Evolutionary conservation across 2,329 filamentous ascomycete genomes (phyloP), one percentile per base, ranked within the genome.

Genomic region (Fusarium bulbicola): DNA sequence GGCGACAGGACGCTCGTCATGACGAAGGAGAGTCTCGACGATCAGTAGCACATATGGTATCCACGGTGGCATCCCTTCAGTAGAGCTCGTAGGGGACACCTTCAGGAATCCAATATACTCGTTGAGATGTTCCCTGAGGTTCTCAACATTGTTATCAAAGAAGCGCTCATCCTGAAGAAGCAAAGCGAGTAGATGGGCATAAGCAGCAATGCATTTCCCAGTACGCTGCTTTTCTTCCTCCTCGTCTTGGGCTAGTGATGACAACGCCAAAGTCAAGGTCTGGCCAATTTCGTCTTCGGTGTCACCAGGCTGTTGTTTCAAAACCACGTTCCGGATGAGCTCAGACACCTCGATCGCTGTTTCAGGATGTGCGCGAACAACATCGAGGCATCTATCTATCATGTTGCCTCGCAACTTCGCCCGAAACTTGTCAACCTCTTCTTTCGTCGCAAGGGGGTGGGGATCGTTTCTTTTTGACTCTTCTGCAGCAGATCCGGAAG

Each of bases 311-410:
- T 87, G 73, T 81, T 89, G 80, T 88, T 91, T 78, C 79, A 88
- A 74, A 84, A 92, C 89, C 30, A 94, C 92, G 7, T 92, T 91
- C 42, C 89, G 89, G 61, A 99, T 95, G 26, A 99, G 86, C 77
- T 98, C 95, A 1, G 95, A 90, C 52, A 99, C 86, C 78, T 98
- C 95, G 76, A 98, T 96, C 0, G 96, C 97, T 16, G 95, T 91
- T 74, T 93, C 91, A 20, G 95, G 92, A 76, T 98, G 95, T 42
- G 92, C 92, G 80, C 95, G 93, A 59, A 99, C 91, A 39, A 98
- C 91, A 77, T 98, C 95, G 28, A 99, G 86, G 73, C 93, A 97
- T 65, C 94, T 92, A 76, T 98, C 95, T 66, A 98, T 95, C 61
- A 98, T 83, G 63, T 93, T 92, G 26, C 90, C 86, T 43, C 94